A percentile compares a stretch with the other conserved stretches of the same genome.
phyloP scores from a whole-genome alignment of 352 stramenopile genomes.

The Phytophthora pistaciae region DNA sequence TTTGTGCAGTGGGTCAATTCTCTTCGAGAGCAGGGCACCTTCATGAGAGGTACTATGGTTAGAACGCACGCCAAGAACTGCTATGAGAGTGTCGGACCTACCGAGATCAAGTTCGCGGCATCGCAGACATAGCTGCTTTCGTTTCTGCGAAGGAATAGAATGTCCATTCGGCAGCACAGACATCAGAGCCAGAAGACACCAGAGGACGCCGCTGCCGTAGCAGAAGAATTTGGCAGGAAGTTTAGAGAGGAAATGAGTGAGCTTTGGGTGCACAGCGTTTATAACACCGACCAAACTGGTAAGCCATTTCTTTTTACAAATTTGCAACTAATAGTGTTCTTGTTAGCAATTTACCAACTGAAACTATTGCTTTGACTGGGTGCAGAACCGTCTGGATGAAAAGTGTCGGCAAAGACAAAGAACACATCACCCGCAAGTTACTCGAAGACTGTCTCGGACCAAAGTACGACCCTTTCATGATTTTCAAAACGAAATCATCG shows the following conservation, averaged over 20 bases:
- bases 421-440: too few relatives aligned
- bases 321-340: neutral
- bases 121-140: constrained; percentile 7
- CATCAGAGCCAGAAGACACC: constrained; percentile 5
- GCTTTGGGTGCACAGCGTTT: neutral
- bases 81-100: constrained; percentile 1
- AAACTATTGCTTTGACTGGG: too few relatives aligned
- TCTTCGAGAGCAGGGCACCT: constrained; percentile 5
- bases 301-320: neutral
- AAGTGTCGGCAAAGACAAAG: too few relatives aligned
- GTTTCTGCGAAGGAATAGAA: constrained; percentile 1
- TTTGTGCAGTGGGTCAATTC: constrained; percentile 8
- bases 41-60: constrained; percentile 8
- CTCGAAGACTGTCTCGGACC: too few relatives aligned
- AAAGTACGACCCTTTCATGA: neutral
- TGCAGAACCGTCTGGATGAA: too few relatives aligned
- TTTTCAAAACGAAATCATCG: neutral
- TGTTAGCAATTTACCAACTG: too few relatives aligned
- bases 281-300: neutral
- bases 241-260: neutral
- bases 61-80: constrained; percentile 11
- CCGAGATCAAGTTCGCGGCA: constrained; percentile 1
- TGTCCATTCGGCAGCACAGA: neutral
- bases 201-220: neutral
- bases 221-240: neutral